Percentiles rank a stretch among this genome's conserved stretches.
phyloP scores from a whole-genome alignment of 1,139 yeast genomes.

The Blastobotrys aristatus region DNA sequence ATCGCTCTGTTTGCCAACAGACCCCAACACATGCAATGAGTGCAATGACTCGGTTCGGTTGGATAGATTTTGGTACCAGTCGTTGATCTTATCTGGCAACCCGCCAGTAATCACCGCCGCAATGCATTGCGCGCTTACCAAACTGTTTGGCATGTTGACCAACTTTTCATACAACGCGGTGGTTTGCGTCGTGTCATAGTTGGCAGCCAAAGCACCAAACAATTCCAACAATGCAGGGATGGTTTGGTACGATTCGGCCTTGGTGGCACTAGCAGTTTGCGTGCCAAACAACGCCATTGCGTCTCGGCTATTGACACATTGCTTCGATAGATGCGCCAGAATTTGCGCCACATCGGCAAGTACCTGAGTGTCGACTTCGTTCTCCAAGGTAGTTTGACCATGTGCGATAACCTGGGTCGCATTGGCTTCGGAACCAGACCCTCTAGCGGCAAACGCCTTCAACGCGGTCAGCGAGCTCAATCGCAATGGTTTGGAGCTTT shows the following conservation, averaged over 20 bases:
- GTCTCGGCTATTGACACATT: neutral
- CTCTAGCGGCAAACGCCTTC: conserved; percentile 17
- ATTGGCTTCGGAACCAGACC: neutral
- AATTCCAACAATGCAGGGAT: neutral
- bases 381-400: conserved; percentile 3
- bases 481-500: conserved; percentile 26
- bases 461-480: conserved; percentile 27
- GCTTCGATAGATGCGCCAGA: neutral
- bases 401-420: conserved; percentile 6
- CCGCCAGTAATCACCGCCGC: conserved; percentile 3
- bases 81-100: neutral
- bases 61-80: neutral
- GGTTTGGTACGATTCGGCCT: neutral
- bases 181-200: neutral
- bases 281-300: neutral
- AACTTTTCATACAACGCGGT: neutral
- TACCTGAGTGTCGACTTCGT: conserved; percentile 4
- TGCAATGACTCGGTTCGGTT: conserved; percentile 12
- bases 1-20: conserved; percentile 37
- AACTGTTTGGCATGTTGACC: neutral
- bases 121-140: neutral
- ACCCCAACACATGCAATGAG: conserved; percentile 38
- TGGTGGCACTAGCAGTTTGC: neutral
- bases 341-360: conserved; percentile 2
- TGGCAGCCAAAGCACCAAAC: neutral